These are phyloP conservation scores for Calonectria leucothoes DNA, from an alignment of 2,329 filamentous ascomycete genomes.

Conservation along the genomic window DNA sequence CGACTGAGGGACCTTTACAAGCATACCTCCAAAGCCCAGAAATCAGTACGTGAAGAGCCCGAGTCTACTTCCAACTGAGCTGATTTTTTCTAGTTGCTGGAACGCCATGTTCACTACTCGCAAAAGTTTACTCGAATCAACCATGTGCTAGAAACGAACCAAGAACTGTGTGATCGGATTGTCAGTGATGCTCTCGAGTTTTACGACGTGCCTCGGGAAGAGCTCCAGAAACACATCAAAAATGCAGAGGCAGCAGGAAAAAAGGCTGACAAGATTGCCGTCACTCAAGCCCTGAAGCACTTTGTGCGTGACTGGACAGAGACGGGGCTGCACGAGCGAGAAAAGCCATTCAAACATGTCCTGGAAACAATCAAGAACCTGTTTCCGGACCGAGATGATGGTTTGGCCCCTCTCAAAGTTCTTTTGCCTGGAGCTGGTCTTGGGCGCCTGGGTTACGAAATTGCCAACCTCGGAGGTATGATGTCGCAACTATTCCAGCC, in stretches of 20 bases:
- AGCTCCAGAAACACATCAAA: slow-evolving; percentile 57
- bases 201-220: slow-evolving; percentile 56
- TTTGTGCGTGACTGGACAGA: slow-evolving; percentile 68
- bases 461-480: slow-evolving; percentile 55
- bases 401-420: slow-evolving; percentile 45
- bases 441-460: slow-evolving; percentile 63
- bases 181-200: slow-evolving; percentile 57
- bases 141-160: slow-evolving; percentile 56
- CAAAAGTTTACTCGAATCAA: slow-evolving; percentile 62
- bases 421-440: slow-evolving; percentile 66
- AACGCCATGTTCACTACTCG: slow-evolving; percentile 67
- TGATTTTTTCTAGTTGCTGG: slow-evolving; percentile 55
- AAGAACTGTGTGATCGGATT: slow-evolving; percentile 58
- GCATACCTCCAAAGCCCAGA: slow-evolving; percentile 49
- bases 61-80: background rate
- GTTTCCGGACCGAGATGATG: slow-evolving; percentile 40
- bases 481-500: background rate
- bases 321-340: slow-evolving; percentile 59
- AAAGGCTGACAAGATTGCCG: slow-evolving; percentile 58
- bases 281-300: slow-evolving; percentile 67
- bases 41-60: slow-evolving; percentile 31
- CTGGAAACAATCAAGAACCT: slow-evolving; percentile 46
- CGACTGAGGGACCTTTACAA: slow-evolving; percentile 51
- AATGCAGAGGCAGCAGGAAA: slow-evolving; percentile 51
- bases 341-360: slow-evolving; percentile 55